phyloP scores from a whole-genome alignment of 192 early-diverging fungal genomes.

The Chytriomyces confervae region DNA sequence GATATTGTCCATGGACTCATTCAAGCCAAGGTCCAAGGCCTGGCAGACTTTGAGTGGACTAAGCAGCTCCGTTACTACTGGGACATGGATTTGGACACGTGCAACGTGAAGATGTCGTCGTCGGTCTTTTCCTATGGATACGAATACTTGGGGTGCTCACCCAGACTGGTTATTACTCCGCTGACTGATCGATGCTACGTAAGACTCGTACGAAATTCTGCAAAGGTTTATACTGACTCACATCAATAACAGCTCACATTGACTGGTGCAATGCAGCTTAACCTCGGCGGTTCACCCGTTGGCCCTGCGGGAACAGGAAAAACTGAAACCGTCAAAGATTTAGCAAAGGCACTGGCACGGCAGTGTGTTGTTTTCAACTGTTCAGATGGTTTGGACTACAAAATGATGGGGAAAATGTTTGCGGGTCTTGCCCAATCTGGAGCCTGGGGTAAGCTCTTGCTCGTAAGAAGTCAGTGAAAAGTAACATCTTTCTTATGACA shows the following conservation, averaged over 20 bases:
- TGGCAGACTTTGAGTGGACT: conserved; percentile 66
- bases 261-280: conserved; percentile 67
- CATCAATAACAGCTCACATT: conserved; percentile 48
- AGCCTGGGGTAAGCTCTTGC: conserved; percentile 53
- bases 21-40: conserved; percentile 46
- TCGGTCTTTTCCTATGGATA: conserved; percentile 65
- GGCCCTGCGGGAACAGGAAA: conserved; percentile 68
- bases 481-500: background rate
- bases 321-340: conserved; percentile 69
- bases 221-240: background rate
- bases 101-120: conserved; percentile 63
- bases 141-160: conserved; percentile 67
- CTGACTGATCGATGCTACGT: conserved; percentile 66
- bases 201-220: background rate
- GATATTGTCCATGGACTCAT: conserved; percentile 61
- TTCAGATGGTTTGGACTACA: conserved; percentile 70
- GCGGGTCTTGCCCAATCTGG: conserved; percentile 65
- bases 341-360: conserved; percentile 64
- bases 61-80: conserved; percentile 69
- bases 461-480: background rate
- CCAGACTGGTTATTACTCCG: conserved; percentile 67
- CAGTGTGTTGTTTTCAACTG: conserved; percentile 73
- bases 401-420: conserved; percentile 76
- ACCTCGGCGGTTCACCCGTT: conserved; percentile 65
- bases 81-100: conserved; percentile 65